Evolutionary conservation across 2,329 filamentous ascomycete species (phyloP), one percentile per base, ranked within the genome.

Genomic region (Pyricularia sp.): DNA sequence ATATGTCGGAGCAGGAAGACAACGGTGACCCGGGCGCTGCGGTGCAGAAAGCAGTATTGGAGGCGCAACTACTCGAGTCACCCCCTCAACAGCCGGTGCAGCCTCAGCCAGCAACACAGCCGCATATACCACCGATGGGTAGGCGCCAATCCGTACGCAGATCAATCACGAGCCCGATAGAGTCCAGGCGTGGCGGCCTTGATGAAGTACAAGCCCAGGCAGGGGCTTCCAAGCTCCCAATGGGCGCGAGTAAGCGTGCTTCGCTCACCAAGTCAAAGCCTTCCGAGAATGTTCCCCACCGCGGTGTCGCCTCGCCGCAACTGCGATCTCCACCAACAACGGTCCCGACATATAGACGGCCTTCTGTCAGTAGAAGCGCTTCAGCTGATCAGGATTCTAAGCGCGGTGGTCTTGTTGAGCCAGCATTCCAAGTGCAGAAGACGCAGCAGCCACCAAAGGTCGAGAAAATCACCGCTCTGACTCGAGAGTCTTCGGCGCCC

Each of bases 91-190:
- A 26, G 6, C 33, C 77, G 78, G 3, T 84, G 84, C 16, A 90
- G 85, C 71, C 83, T 91, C 65, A 78, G 96, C 22, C 85, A 87
- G 35, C 91, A 93, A 69, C 86, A 96, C 61, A 93, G 91, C 10
- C 85, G 92, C n/a, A 96, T 28, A 57, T 57, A 57, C 96, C 63
- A 93, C 93, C 8, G 86, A 86, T 70, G 91, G 53, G 53, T 26
- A 57, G 53, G 53, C 53, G 53, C 22, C 24, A 24, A 57, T 57
- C 53, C 5, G 53, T 57, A 24, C 53, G 53, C 2, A 26, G 22
- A 26, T 57, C 53, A 16, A 13, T 57, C 2, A 57, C 53, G 24
- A 57, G 53, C 24, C 53, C 53, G 22, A 26, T 26, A 9, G 53
- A 57, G 53, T 12, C 53, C 1, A 57, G 53, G 22, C 53, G 53